phyloP scores from a whole-genome alignment of 2,329 filamentous ascomycete genomes.

The Aspergillus fischeri region DNA sequence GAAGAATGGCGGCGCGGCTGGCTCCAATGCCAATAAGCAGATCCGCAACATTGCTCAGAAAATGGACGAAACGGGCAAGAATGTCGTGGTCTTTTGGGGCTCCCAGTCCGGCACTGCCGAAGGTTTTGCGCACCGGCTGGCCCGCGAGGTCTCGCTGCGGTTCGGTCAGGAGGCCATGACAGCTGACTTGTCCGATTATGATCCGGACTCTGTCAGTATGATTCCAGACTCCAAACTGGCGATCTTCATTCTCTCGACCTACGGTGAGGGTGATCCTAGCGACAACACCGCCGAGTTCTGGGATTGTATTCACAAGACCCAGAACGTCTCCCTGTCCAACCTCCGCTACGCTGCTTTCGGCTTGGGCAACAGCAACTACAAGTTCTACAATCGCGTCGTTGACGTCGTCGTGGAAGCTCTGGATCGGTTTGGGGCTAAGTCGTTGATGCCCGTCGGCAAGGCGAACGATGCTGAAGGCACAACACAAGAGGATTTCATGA shows the following conservation, averaged over 20 bases:
- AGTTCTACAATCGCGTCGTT: constrained; percentile 95
- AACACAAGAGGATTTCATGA: constrained; percentile 93
- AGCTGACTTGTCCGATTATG: constrained; percentile 89
- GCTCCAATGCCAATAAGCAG: constrained; percentile 21
- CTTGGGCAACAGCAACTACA: constrained; percentile 93
- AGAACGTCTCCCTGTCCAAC: constrained; percentile 66
- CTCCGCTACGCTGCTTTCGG: constrained; percentile 81
- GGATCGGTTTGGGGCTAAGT: constrained; percentile 68
- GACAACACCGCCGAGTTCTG: constrained; percentile 93
- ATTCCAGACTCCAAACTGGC: constrained; percentile 79
- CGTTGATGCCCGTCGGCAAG: constrained; percentile 77
- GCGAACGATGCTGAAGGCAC: constrained; percentile 90
- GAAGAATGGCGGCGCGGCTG: constrained; percentile 22
- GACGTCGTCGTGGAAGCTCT: constrained; percentile 76
- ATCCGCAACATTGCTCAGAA: constrained; percentile 47
- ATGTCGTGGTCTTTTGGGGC: constrained; percentile 90
- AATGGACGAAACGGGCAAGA: constrained; percentile 45
- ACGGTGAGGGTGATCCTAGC: constrained; percentile 92
- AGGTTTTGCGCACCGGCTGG: constrained; percentile 83
- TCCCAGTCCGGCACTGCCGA: constrained; percentile 94
- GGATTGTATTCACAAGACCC: constrained; percentile 73
- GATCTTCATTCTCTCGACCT: constrained; percentile 88
- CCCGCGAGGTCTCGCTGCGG: constrained; percentile 84
- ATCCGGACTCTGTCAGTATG: constrained; percentile 77
- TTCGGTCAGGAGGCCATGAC: constrained; percentile 94